Evolutionary conservation across 176 grass and related monocot species (phyloP), one percentile per base, ranked within the genome.

Genomic region (Zoysia pacifica): DNA sequence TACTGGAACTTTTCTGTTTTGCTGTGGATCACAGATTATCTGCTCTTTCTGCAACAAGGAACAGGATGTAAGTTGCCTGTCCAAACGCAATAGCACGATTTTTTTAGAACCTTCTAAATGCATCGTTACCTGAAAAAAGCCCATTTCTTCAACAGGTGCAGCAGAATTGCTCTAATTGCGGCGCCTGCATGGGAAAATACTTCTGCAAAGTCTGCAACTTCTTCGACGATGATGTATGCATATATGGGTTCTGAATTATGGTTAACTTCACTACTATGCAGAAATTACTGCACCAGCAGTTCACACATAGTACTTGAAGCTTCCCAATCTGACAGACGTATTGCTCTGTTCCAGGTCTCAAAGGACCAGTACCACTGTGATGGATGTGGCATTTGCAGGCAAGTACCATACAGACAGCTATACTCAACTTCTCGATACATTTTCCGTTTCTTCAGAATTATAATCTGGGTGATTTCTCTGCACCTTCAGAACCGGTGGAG

Each of bases 341-440:
- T 16, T 70, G 1, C 44, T 68, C 9, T 88, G 72, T 74, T 75
- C 12, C 75, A 97, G 94, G 58, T 81, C 38, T 81, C 84, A 52
- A 97, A 93, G 76, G 52, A 60, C 18, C 94, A 97, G 36, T 93
- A 93, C 53, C 94, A 91, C 68, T 97, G 94, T 82, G 48, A 88
- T 84, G 89, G 91, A 81, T 97, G 94, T 51, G 94, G 91, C 20
- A 94, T 97, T 48, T 94, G 94, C 82, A 94, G 89, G 92, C 74
- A 89, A 81, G 62, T 58, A 18, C 39, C 54, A 52, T 39, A 44
- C 75, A 36, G 13, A 37, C 60, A 11, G 39, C 5, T 70, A 38
- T 76, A 12, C 74, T 15, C 10, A 45, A 37, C 2, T 13, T 38
- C n/a, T 62, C 13, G 36, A 45, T 2, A 0, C 12, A 10, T 52